Conservation (phyloP, 306 rosid genomes). For the Citrullus amarus region DNA sequence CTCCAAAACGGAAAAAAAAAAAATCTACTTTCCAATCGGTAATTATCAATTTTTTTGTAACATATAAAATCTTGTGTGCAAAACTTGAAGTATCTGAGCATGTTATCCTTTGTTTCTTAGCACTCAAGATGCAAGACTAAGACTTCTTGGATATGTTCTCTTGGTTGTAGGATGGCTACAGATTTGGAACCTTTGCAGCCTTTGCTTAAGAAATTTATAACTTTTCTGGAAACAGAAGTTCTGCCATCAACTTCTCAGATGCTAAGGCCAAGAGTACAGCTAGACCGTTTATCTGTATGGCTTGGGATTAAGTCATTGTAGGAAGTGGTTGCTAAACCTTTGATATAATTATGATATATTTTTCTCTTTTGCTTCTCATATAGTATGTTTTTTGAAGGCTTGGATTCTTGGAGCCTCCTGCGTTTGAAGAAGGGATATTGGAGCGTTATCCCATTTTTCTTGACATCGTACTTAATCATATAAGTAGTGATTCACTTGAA, state of each 20-base stretch:
- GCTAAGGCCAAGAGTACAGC: slow-evolving; percentile 47
- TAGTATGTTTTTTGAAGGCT: slow-evolving; percentile 46
- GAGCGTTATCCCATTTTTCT: slow-evolving; percentile 85
- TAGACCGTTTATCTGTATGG: slow-evolving; percentile 75
- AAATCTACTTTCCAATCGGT: background rate
- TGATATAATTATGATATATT: background rate
- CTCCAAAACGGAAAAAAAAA: too few species aligned
- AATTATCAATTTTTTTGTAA: background rate
- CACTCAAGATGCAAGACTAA: background rate
- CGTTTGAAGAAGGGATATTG: slow-evolving; percentile 96
- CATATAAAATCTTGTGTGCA: background rate
- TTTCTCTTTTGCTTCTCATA: slow-evolving; percentile 14
- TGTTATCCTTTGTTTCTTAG: background rate
- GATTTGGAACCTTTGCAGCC: slow-evolving; percentile 95
- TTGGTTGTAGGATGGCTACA: slow-evolving; percentile 45
- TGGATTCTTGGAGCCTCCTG: slow-evolving; percentile 86
- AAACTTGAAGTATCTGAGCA: background rate
- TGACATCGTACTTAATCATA: slow-evolving; percentile 85
- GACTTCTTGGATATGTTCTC: background rate
- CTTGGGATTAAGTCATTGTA: slow-evolving; percentile 88
- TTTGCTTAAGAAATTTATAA: slow-evolving; percentile 65
- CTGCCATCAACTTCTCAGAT: slow-evolving; percentile 44
- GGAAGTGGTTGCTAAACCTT: slow-evolving; percentile 29
- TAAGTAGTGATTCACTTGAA: slow-evolving; percentile 71
- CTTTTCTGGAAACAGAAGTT: slow-evolving; percentile 58